Conservation (phyloP, 495 filamentous ascomycete species). For the Neurospora sp. region DNA sequence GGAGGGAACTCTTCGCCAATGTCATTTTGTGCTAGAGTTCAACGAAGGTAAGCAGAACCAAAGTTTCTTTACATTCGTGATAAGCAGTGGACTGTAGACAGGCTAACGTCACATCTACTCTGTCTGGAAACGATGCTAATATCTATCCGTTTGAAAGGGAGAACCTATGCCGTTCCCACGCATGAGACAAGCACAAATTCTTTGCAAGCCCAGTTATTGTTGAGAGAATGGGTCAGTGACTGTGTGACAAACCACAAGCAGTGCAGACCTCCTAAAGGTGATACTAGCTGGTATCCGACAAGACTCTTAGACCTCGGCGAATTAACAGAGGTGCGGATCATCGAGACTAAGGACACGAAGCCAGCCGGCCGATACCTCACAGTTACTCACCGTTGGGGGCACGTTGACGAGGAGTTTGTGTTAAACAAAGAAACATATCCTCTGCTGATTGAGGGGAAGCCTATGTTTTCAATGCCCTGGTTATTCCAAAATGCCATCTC, state of each 20-base stretch:
- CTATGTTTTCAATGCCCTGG: neutral
- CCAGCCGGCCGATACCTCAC: neutral
- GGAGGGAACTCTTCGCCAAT: rapidly evolving
- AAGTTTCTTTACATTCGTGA: neutral
- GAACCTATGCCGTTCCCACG: neutral
- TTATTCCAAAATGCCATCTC: neutral
- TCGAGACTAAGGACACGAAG: neutral
- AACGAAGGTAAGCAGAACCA: neutral
- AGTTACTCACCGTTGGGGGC: conserved; percentile 1
- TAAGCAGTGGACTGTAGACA: neutral
- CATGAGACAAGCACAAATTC: neutral
- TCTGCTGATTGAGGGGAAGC: neutral
- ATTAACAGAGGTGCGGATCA: neutral
- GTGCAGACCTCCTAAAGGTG: neutral
- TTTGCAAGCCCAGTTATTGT: no score
- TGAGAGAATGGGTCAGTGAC: neutral
- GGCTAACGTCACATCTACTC: no score
- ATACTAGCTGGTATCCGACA: neutral
- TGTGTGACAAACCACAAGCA: neutral
- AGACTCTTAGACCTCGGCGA: neutral
- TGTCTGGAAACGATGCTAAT: neutral
- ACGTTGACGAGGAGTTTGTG: neutral
- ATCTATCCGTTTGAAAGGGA: neutral
- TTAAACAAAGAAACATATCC: neutral
- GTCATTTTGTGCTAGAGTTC: neutral